Evolutionary conservation across 2,329 filamentous ascomycete genomes (phyloP).

Genomic region (Chaetomium sp.): DNA sequence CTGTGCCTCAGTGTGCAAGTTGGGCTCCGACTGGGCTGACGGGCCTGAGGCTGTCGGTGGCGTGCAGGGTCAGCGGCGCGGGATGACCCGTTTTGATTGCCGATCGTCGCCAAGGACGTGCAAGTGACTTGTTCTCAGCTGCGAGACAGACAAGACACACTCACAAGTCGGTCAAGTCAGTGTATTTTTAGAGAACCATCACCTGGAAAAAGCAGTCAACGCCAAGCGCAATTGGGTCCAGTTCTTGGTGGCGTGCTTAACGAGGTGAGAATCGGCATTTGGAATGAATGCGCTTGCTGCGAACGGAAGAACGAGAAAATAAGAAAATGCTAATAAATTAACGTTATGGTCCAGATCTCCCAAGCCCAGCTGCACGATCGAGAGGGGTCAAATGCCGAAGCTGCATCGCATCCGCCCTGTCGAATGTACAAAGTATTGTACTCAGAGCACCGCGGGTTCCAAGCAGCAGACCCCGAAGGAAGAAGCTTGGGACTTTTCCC

Average conservation of each 20-base stretch:
- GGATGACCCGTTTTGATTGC: slow-evolving; percentile 1
- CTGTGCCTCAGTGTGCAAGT: too few species aligned
- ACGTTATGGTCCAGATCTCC: neutral
- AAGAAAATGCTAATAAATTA: too few species aligned
- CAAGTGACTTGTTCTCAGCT: neutral
- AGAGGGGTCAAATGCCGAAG: neutral
- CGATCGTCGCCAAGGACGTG: neutral
- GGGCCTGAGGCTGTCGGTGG: neutral
- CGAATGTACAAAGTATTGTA: too few species aligned
- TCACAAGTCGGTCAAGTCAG: neutral
- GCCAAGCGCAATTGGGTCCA: neutral
- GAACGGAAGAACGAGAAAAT: too few species aligned
- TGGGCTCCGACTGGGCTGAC: neutral
- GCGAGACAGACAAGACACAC: too few species aligned
- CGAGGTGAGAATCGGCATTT: neutral
- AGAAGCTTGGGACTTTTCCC: too few species aligned
- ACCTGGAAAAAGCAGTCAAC: neutral
- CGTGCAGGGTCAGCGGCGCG: neutral
- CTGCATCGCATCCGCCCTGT: neutral
- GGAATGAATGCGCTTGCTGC: too few species aligned
- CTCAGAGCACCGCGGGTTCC: too few species aligned
- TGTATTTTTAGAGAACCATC: neutral
- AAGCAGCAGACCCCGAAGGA: too few species aligned
- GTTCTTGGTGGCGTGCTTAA: neutral
- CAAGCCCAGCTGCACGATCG: neutral